phyloP scores from a whole-genome alignment of 352 stramenopile species.

The Phytophthora citricola region DNA sequence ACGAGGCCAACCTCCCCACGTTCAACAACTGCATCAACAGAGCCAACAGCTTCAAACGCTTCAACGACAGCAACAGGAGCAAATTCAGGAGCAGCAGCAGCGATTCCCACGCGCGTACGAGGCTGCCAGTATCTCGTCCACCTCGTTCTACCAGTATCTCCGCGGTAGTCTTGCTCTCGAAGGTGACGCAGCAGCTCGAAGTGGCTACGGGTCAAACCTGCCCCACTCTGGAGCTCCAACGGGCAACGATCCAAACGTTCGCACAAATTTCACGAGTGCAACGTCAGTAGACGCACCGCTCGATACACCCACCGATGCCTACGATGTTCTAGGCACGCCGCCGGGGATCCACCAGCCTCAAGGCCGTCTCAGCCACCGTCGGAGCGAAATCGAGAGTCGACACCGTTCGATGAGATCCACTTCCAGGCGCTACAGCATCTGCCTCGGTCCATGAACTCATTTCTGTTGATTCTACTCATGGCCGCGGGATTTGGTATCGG shows the following conservation, averaged over 20 bases:
- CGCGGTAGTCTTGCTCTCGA: conserved; percentile 16
- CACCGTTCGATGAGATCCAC: conserved; percentile 26
- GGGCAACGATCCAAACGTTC: conserved; percentile 40
- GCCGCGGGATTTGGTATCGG: conserved; percentile 48
- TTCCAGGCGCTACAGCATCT: conserved; percentile 27
- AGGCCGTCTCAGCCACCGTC: conserved; percentile 32
- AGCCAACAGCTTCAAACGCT: conserved; percentile 26
- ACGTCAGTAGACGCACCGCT: conserved; percentile 16
- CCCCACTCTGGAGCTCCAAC: conserved; percentile 25
- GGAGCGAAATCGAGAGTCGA: conserved; percentile 22
- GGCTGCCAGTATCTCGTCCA: conserved; percentile 24
- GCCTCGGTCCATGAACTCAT: conserved; percentile 49
- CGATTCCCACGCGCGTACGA: conserved; percentile 30
- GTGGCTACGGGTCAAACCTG: conserved; percentile 4
- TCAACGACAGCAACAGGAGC: conserved; percentile 33
- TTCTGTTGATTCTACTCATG: conserved; percentile 51
- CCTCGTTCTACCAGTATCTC: conserved; percentile 30
- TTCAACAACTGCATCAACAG: conserved; percentile 36
- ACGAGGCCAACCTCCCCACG: conserved; percentile 6
- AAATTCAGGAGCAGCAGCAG: conserved; percentile 34
- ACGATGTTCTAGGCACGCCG: conserved; percentile 60
- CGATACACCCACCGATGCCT: conserved; percentile 47
- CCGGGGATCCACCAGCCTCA: conserved; percentile 48
- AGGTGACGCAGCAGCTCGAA: not conserved
- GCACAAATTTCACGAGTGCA: conserved; percentile 55